Evolutionary conservation across 192 early-diverging fungal species (phyloP).

Genomic region (Geranomyces variabilis): DNA sequence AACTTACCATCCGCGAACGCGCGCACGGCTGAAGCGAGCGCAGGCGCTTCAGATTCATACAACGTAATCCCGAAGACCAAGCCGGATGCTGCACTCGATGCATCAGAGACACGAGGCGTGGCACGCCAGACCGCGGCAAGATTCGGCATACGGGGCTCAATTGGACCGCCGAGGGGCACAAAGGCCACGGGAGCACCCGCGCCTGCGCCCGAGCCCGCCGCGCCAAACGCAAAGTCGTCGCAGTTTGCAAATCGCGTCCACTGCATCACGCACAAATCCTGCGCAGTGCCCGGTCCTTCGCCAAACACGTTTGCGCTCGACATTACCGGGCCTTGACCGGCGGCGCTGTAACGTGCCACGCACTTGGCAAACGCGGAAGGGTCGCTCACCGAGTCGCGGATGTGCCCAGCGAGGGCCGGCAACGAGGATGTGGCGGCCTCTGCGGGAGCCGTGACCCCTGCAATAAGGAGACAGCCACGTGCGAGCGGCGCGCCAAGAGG

Average conservation of each 20-base stretch:
- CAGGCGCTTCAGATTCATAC: constrained; percentile 5
- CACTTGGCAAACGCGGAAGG: neutral
- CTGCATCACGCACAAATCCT: constrained; percentile 6
- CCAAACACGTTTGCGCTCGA: constrained; percentile 4
- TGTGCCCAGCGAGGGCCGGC: neutral
- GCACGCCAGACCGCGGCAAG: constrained; percentile 4
- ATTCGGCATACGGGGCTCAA: constrained; percentile 3
- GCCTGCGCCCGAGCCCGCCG: too few species aligned
- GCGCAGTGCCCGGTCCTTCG: constrained; percentile 3
- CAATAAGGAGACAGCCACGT: neutral
- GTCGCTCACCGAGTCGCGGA: constrained; percentile 20
- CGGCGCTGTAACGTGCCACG: neutral
- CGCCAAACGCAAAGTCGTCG: constrained; percentile 15
- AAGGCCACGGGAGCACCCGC: constrained; percentile 5
- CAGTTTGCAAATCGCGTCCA: constrained; percentile 12
- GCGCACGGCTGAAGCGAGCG: neutral
- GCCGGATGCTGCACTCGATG: neutral
- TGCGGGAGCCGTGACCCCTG: neutral
- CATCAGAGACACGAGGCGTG: neutral
- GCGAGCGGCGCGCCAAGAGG: neutral
- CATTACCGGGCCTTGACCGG: neutral
- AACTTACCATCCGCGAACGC: too few species aligned
- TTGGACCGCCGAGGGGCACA: constrained; percentile 1
- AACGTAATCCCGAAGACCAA: constrained; percentile 6
- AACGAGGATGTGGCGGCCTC: constrained; percentile 9